Evolutionary conservation across 2,329 filamentous ascomycete species (phyloP).

Genomic region (Thelonectria blattea): DNA sequence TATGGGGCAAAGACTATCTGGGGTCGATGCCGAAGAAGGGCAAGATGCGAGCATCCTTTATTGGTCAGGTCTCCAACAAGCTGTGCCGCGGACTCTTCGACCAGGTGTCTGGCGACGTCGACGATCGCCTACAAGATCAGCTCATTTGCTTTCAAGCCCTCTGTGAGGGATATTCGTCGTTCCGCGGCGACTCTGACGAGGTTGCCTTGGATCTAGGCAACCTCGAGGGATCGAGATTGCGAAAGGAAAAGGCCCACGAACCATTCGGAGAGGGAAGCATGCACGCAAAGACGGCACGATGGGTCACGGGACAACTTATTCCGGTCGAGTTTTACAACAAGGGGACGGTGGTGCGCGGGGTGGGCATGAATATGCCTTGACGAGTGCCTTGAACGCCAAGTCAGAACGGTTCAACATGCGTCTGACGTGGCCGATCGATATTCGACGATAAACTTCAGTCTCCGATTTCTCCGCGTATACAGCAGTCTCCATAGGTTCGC

Average conservation of each 20-base stretch:
- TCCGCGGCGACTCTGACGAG: slow-evolving; percentile 45
- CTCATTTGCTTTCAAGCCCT: slow-evolving; percentile 65
- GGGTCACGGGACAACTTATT: slow-evolving; percentile 61
- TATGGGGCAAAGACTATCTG: slow-evolving; percentile 57
- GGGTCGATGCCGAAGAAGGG: slow-evolving; percentile 50
- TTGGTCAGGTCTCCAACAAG: slow-evolving; percentile 52
- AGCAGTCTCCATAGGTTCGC: too few relatives aligned
- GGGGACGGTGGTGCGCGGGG: slow-evolving; percentile 57
- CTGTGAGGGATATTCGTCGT: slow-evolving; percentile 57
- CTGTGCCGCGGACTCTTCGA: slow-evolving; percentile 53
- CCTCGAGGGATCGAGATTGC: slow-evolving; percentile 40
- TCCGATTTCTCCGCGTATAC: too few relatives aligned
- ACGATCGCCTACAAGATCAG: slow-evolving; percentile 67
- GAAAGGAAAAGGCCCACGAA: slow-evolving; percentile 51
- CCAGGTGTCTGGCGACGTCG: slow-evolving; percentile 56
- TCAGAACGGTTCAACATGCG: too few relatives aligned
- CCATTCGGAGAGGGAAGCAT: slow-evolving; percentile 63
- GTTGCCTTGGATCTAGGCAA: slow-evolving; percentile 37
- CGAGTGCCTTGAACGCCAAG: too few relatives aligned
- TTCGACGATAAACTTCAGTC: too few relatives aligned
- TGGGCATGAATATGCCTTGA: slow-evolving; percentile 36
- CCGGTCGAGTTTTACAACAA: slow-evolving; percentile 59
- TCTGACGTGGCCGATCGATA: too few relatives aligned
- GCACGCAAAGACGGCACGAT: slow-evolving; percentile 66
- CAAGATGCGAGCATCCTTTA: slow-evolving; percentile 35